phyloP scores from a whole-genome alignment of 495 filamentous ascomycete genomes.

The Xylaria venustula region DNA sequence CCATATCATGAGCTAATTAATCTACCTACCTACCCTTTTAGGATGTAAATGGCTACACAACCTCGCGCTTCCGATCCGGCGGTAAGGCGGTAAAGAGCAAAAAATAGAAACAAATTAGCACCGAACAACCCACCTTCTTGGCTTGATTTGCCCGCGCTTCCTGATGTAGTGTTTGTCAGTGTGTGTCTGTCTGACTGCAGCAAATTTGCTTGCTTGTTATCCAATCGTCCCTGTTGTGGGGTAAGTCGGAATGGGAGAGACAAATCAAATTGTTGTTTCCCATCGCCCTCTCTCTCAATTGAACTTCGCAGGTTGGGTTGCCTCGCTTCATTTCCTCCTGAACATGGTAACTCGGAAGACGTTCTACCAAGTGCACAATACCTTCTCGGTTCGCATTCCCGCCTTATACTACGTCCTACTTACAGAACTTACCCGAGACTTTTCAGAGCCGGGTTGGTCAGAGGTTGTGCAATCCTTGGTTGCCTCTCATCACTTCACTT shows the following conservation, averaged over 20 bases:
- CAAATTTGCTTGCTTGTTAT: neutral
- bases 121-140: too few species aligned
- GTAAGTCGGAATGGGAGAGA: neutral
- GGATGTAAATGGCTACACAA: neutral
- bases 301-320: too few species aligned
- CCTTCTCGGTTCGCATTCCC: too few species aligned
- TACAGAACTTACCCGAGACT: too few species aligned
- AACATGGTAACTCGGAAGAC: too few species aligned
- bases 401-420: too few species aligned
- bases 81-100: neutral
- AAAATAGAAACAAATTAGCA: slow-evolving; percentile 15
- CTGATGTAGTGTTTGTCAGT: too few species aligned
- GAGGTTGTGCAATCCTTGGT: neutral
- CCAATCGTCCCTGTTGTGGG: neutral
- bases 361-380: too few species aligned
- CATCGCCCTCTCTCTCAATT: neutral
- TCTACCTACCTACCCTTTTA: too few species aligned
- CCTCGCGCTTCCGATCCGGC: neutral
- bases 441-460: too few species aligned
- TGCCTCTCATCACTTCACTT: neutral
- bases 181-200: neutral
- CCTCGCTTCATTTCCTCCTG: too few species aligned
- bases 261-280: neutral
- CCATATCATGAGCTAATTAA: neutral
- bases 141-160: neutral